Evolutionary conservation across 495 filamentous ascomycete genomes (phyloP).

Genomic region (Penicillium macrosclerotiorum): DNA sequence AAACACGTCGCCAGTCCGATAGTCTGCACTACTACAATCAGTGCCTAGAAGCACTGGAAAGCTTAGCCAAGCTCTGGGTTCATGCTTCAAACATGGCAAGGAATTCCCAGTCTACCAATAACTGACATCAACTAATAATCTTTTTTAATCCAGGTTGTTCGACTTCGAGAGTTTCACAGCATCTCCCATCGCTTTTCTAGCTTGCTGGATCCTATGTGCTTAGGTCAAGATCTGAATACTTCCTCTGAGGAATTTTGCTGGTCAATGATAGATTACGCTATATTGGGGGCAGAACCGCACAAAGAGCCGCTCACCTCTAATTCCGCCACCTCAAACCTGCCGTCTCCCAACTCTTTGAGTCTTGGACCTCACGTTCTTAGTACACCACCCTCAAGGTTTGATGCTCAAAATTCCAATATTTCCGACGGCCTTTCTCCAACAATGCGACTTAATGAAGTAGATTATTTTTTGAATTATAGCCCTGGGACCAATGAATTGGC

Average conservation of each 20-base stretch:
- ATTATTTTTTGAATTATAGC: constrained; percentile 19
- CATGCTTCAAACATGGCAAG: constrained; percentile 27
- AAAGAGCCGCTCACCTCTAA: constrained; percentile 5
- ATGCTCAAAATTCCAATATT: constrained; percentile 1
- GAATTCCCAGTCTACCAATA: neutral
- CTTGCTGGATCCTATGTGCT: constrained; percentile 17
- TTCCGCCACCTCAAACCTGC: constrained; percentile 4
- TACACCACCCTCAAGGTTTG: neutral
- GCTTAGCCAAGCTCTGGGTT: constrained; percentile 18
- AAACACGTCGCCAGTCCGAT: constrained; percentile 4
- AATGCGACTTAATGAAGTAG: constrained; percentile 20
- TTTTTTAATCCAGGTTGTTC: constrained; percentile 8
- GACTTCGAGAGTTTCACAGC: constrained; percentile 23
- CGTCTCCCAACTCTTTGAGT: constrained; percentile 14
- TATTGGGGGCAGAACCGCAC: constrained; percentile 11
- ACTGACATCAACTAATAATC: neutral
- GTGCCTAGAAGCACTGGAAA: constrained; percentile 13
- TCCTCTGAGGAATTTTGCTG: constrained; percentile 13
- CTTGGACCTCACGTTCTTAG: constrained; percentile 7
- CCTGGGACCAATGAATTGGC: constrained; percentile 4
- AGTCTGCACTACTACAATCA: constrained; percentile 14
- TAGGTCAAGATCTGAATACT: constrained; percentile 17
- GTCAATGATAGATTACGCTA: constrained; percentile 29
- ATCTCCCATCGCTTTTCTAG: constrained; percentile 12
- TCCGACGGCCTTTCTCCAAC: constrained; percentile 11